Evolutionary conservation across 306 rosid genomes (phyloP).

Genomic region (Fagus sylvatica): DNA sequence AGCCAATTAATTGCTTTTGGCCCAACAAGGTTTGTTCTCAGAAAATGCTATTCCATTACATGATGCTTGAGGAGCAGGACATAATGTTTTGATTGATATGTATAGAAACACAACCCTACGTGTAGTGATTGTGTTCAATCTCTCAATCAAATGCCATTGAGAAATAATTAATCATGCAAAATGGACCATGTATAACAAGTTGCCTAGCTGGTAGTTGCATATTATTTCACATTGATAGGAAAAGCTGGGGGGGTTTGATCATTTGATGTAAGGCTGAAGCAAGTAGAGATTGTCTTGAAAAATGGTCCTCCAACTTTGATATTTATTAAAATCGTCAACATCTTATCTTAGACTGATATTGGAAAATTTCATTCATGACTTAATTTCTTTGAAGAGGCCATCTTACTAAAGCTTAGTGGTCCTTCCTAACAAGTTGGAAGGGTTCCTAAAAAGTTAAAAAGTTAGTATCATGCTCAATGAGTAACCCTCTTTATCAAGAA

Average conservation of each 20-base stretch:
- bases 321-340: background rate
- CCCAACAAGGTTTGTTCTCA: too few relatives aligned
- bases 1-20: background rate
- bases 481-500: slow-evolving; percentile 3
- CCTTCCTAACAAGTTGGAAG: slow-evolving; percentile 26
- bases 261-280: background rate
- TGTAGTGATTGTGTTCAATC: too few relatives aligned
- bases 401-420: slow-evolving; percentile 31
- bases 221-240: background rate
- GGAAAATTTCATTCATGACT: slow-evolving; percentile 12
- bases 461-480: too few relatives aligned
- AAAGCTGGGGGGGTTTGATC: slow-evolving; percentile 1
- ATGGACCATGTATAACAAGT: background rate
- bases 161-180: background rate
- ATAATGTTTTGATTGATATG: too few relatives aligned
- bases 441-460: background rate
- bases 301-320: slow-evolving; percentile 6
- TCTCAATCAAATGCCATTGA: background rate
- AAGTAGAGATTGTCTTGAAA: background rate
- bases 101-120: too few relatives aligned
- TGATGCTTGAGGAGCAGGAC: too few relatives aligned
- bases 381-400: slow-evolving; percentile 13
- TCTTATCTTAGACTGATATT: background rate
- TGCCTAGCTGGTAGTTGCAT: background rate
- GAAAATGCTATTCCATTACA: too few relatives aligned